These are phyloP conservation scores for Paramecium sonneborni DNA, from an alignment of 73 alveolate species.

Conservation along the genomic window DNA sequence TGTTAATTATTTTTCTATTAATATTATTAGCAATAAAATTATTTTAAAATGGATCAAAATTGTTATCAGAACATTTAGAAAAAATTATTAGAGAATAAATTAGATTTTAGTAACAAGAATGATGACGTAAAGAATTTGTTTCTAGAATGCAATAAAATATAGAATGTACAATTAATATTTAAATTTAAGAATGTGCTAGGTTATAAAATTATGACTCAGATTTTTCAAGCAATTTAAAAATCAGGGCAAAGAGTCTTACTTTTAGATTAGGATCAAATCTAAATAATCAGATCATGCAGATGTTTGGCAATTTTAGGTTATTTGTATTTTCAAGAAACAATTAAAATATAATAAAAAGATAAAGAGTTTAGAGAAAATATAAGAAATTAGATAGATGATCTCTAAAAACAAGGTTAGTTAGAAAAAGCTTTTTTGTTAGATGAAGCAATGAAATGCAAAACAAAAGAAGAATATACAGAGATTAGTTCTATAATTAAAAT, in stretches of 20 bases:
- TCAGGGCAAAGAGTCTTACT: not conserved
- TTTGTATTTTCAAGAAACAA: not conserved
- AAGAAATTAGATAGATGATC: not conserved
- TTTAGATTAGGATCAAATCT: not conserved
- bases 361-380: slow-evolving; percentile 2
- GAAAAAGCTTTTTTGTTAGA: not conserved
- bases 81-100: not conserved
- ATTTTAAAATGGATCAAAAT: not conserved
- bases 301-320: not conserved
- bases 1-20: no score
- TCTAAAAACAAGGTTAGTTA: not conserved
- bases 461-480: not conserved
- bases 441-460: not conserved
- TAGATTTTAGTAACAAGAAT: not conserved
- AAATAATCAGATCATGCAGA: not conserved
- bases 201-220: not conserved
- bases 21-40: not conserved
- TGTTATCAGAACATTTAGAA: not conserved
- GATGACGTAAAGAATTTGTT: not conserved
- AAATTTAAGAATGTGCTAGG: not conserved
- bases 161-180: not conserved
- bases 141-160: not conserved
- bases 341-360: not conserved
- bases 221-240: not conserved
- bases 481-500: not conserved